phyloP scores from a whole-genome alignment of 495 filamentous ascomycete species.

The Friedmanniomyces simplex region DNA sequence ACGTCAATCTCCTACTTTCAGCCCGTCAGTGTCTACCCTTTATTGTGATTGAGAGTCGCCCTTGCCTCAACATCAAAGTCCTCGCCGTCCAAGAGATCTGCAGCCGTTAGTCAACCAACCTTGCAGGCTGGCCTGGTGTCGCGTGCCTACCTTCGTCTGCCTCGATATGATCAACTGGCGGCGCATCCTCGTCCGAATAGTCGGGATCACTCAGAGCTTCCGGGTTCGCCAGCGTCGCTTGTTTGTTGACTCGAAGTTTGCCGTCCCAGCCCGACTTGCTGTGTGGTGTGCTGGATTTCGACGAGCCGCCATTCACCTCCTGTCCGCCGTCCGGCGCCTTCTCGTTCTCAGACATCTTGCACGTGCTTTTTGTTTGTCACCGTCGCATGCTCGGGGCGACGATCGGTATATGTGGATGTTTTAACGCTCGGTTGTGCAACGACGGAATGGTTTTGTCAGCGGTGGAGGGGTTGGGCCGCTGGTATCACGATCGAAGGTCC shows the following conservation, averaged over 20 bases:
- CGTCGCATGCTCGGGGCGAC: too few relatives aligned
- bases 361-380: too few relatives aligned
- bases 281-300: slow-evolving; percentile 15
- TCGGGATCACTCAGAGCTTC: slow-evolving; percentile 73
- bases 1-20: slow-evolving; percentile 68
- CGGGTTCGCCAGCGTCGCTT: slow-evolving; percentile 57
- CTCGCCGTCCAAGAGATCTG: slow-evolving; percentile 59
- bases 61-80: slow-evolving; percentile 48
- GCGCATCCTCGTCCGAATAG: slow-evolving; percentile 73
- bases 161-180: slow-evolving; percentile 61
- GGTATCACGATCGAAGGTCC: too few relatives aligned
- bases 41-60: not conserved
- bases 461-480: too few relatives aligned
- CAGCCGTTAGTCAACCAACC: slow-evolving; percentile 2
- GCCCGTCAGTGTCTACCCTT: not conserved
- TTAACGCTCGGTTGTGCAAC: too few relatives aligned
- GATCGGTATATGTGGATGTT: too few relatives aligned
- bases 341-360: too few relatives aligned
- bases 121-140: too few relatives aligned
- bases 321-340: not conserved
- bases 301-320: not conserved
- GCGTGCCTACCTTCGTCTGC: slow-evolving; percentile 85
- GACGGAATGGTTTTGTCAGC: too few relatives aligned
- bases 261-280: slow-evolving; percentile 68
- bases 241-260: slow-evolving; percentile 66